These are phyloP conservation scores for Centrapalus pauciflorus DNA, from an alignment of 129 eudicot species.

Conservation along the genomic window DNA sequence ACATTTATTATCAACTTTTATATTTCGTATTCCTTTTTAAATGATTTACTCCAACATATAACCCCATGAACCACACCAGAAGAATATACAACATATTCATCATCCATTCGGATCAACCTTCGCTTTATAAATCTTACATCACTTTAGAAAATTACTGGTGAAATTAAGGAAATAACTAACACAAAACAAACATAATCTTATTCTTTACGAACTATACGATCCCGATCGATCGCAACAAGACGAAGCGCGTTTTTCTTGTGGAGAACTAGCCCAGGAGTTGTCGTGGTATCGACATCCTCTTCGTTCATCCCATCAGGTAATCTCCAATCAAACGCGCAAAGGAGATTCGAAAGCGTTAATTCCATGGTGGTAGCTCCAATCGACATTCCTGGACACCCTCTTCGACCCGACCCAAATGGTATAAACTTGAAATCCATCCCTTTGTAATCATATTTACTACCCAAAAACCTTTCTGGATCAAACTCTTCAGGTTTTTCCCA, in stretches of 20 bases:
- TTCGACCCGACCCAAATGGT: constrained; percentile 39
- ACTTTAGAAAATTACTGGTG: too few species aligned
- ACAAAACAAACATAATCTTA: too few species aligned
- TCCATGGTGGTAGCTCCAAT: constrained; percentile 29
- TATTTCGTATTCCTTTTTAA: too few species aligned
- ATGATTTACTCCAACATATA: too few species aligned
- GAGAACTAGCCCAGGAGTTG: constrained; percentile 25
- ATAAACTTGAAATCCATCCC: constrained; percentile 29
- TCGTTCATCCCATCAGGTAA: constrained; percentile 15
- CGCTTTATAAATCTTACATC: too few species aligned
- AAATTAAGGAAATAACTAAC: too few species aligned
- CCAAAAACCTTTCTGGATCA: constrained; percentile 29
- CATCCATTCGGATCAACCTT: too few species aligned
- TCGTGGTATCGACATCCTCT: constrained; percentile 26
- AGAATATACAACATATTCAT: too few species aligned
- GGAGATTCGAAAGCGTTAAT: constrained; percentile 27
- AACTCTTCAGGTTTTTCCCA: constrained; percentile 40
- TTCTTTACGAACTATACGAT: too few species aligned
- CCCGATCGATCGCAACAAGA: too few species aligned
- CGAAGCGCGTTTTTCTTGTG: constrained; percentile 27
- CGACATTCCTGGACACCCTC: constrained; percentile 29
- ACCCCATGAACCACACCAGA: too few species aligned
- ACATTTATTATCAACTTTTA: too few species aligned
- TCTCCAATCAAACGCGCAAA: constrained; percentile 29
- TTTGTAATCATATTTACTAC: constrained; percentile 21